Evolutionary conservation across 176 grass and related monocot species (phyloP).

Genomic region (Chloris gayana): DNA sequence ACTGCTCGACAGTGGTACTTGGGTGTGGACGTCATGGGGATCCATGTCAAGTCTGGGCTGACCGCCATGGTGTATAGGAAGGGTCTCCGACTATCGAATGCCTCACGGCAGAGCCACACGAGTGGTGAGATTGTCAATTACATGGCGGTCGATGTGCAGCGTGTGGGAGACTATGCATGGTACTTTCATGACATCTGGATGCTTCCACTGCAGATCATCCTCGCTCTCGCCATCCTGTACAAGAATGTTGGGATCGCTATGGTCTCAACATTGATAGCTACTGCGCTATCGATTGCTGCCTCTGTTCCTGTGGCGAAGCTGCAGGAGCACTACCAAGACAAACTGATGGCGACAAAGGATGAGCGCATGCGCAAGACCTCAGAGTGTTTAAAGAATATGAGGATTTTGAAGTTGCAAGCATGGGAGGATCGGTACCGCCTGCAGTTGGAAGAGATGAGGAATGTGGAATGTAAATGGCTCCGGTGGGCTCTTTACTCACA

Average conservation of each 20-base stretch:
- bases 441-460: slow-evolving; percentile 89
- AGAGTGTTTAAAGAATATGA: slow-evolving; percentile 92
- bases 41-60: slow-evolving; percentile 92
- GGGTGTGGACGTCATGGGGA: slow-evolving; percentile 97
- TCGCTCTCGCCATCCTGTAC: slow-evolving; percentile 91
- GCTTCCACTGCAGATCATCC: slow-evolving; percentile 94
- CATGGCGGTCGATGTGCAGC: slow-evolving; percentile 98
- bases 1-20: slow-evolving; percentile 94
- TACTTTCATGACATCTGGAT: slow-evolving; percentile 99
- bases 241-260: slow-evolving; percentile 78
- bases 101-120: slow-evolving; percentile 77
- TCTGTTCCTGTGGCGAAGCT: slow-evolving; percentile 88
- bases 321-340: slow-evolving; percentile 94
- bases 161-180: slow-evolving; percentile 96
- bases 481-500: slow-evolving; percentile 82
- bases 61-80: slow-evolving; percentile 96
- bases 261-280: slow-evolving; percentile 73
- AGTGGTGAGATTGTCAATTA: slow-evolving; percentile 99
- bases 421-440: slow-evolving; percentile 89
- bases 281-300: slow-evolving; percentile 72
- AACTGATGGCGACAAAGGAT: slow-evolving; percentile 96
- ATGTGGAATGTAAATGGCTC: slow-evolving; percentile 87
- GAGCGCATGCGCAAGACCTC: slow-evolving; percentile 96
- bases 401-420: slow-evolving; percentile 89
- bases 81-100: slow-evolving; percentile 82